A percentile compares a stretch with the other conserved stretches of the same genome.
phyloP scores from a whole-genome alignment of 306 rosid species.

The Dalbergia cultrata region DNA sequence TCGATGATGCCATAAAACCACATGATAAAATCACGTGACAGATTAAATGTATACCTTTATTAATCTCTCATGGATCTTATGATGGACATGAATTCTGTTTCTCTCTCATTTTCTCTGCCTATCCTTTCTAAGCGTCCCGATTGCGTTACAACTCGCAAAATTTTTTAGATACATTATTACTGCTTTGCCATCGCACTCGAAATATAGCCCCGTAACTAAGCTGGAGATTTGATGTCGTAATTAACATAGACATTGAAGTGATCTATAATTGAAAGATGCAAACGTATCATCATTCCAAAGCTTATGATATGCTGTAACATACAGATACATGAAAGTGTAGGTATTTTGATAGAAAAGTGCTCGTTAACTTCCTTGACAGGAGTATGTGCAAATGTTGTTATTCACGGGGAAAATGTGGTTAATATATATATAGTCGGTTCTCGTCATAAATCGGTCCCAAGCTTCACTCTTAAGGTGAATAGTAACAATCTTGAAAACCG shows the following conservation, averaged over 20 bases:
- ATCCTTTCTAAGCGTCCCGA: neutral
- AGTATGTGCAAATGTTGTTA: neutral
- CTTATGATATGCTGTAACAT: neutral
- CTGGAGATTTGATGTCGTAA: neutral
- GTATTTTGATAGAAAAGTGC: neutral
- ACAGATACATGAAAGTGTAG: neutral
- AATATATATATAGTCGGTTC: too few relatives aligned
- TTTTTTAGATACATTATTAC: neutral
- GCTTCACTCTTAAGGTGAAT: neutral
- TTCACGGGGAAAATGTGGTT: neutral
- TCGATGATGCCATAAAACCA: conserved; percentile 5
- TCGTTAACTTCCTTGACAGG: neutral
- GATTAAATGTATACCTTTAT: conserved; percentile 34
- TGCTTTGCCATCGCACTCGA: conserved; percentile 9
- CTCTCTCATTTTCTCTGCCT: neutral
- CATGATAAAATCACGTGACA: conserved; percentile 45
- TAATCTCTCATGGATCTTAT: conserved; percentile 49
- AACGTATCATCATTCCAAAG: neutral
- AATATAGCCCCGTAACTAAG: neutral
- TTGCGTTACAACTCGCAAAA: neutral
- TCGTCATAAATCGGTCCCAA: neutral
- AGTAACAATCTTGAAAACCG: too few relatives aligned
- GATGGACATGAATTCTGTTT: neutral
- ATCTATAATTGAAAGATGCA: neutral
- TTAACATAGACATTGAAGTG: neutral